These are phyloP conservation scores for Boletus edulis DNA, from an alignment of 768 basidiomycete genomes.

Conservation along the genomic window DNA sequence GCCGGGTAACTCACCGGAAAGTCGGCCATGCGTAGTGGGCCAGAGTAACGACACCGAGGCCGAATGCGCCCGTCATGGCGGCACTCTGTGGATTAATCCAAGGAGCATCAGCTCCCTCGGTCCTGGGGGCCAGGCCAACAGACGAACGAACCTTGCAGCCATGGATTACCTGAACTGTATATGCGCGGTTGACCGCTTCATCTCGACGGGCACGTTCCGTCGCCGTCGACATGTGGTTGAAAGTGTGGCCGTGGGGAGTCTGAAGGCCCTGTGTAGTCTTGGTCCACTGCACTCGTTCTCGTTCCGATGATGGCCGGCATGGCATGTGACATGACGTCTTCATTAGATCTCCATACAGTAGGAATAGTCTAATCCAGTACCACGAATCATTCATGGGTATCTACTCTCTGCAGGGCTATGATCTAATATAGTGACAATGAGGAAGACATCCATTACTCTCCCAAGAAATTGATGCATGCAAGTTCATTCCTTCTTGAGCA, in stretches of 20 bases:
- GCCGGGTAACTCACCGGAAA: constrained; percentile 51
- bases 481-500: constrained; percentile 40
- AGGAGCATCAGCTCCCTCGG: neutral
- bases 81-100: constrained; percentile 44
- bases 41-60: constrained; percentile 59
- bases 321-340: neutral
- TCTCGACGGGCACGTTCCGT: constrained; percentile 39
- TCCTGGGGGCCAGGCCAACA: neutral
- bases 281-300: too few species aligned
- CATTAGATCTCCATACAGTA: neutral
- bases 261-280: too few species aligned
- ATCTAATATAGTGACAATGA: too few species aligned
- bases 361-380: neutral
- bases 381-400: too few species aligned
- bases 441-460: constrained; percentile 8
- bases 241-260: neutral
- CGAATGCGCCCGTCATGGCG: constrained; percentile 48
- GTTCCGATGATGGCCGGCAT: too few species aligned
- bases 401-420: too few species aligned
- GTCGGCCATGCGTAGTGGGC: constrained; percentile 70
- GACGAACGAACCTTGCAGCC: constrained; percentile 48
- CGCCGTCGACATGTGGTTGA: constrained; percentile 23
- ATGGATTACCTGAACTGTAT: constrained; percentile 56
- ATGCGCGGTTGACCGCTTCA: constrained; percentile 57
- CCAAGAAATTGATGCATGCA: constrained; percentile 23